Evolutionary conservation across 2,329 filamentous ascomycete species (phyloP), one percentile per base, ranked within the genome.

Genomic region (Diplodia corticola): DNA sequence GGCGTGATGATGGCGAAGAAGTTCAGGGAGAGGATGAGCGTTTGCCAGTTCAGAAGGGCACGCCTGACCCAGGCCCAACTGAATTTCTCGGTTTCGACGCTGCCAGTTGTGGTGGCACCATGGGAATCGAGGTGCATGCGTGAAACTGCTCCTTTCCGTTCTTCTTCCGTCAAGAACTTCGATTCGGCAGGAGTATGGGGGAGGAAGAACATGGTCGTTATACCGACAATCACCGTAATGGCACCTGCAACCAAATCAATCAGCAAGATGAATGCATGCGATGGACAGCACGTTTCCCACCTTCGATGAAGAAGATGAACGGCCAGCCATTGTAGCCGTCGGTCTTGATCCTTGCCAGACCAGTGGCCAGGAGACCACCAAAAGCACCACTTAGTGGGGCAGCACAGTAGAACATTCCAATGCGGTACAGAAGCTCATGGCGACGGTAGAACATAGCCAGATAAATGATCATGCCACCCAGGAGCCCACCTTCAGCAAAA

Each of bases 201-300:
- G 2, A 86, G 77, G 1, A 82, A 68, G 65, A 87, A 85, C 70
- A 81, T 83, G 6, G 84, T 77, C 2, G 75, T 71, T 4, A 82
- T 70, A 5, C 84, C 84, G 2, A 75, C 74, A 10, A 73, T 51
- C 3, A 75, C 67, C 0, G 73, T 76, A 7, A 72, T 69, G 0
- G 69, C 72, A 4, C 75, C 74, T 55, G 37, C 9, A 5, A 33
- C 9, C 5, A 44, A 17, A n/a, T 33, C 28, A n/a, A 12, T 61
- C 12, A 61, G 28, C 26, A 20, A 44, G 44, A 35, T 3, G 9
- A 7, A 5, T 20, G 26, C 0, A 2, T 1, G 12, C 2, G 7
- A 10, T 5, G 37, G 35, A n/a, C 9, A 20, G 9, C 24, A 9
- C 6, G 15, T 2, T 30, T 24, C 13, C 12, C n/a, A 50, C 53